Evolutionary conservation across 345 rosid species (phyloP).

Genomic region (Salix viminalis): DNA sequence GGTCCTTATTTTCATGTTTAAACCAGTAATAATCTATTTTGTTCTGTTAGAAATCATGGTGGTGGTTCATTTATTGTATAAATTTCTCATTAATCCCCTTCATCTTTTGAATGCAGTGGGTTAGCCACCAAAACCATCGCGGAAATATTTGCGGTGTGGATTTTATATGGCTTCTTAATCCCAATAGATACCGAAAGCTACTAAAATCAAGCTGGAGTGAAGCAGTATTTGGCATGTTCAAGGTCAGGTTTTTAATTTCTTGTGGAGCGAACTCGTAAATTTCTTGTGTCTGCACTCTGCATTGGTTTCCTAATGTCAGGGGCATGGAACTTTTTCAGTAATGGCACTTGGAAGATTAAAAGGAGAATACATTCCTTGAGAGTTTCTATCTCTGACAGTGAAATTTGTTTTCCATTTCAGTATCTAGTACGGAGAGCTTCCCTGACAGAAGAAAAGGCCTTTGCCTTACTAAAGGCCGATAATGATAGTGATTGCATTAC

Average conservation of each 20-base stretch:
- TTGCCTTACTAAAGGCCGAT: conserved; percentile 65
- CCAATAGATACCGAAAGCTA: conserved; percentile 61
- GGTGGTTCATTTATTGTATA: not conserved
- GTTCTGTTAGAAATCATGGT: not conserved
- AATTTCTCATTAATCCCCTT: conserved; percentile 14
- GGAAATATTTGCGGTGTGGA: conserved; percentile 27
- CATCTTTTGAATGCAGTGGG: conserved; percentile 19
- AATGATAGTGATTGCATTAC: conserved; percentile 53
- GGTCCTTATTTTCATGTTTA: conserved; percentile 5
- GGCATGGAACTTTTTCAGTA: not conserved
- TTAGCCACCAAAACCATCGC: conserved; percentile 24
- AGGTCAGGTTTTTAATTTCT: conserved; percentile 42
- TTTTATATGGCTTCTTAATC: conserved; percentile 44
- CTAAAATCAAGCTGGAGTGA: conserved; percentile 87
- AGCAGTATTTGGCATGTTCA: conserved; percentile 96
- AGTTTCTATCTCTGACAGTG: conserved; percentile 20
- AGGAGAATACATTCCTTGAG: not conserved
- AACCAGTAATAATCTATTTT: not conserved
- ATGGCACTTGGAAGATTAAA: not conserved
- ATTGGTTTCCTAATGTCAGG: not conserved
- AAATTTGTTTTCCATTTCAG: conserved; percentile 37
- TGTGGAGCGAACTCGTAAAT: not conserved
- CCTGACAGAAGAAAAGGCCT: conserved; percentile 66
- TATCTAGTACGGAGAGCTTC: conserved; percentile 60
- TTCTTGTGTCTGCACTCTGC: not conserved